A percentile compares a stretch with the other conserved stretches of the same genome.
Conservation (phyloP, 2,329 filamentous ascomycete species). For the Dryadomyces quercivorus region DNA sequence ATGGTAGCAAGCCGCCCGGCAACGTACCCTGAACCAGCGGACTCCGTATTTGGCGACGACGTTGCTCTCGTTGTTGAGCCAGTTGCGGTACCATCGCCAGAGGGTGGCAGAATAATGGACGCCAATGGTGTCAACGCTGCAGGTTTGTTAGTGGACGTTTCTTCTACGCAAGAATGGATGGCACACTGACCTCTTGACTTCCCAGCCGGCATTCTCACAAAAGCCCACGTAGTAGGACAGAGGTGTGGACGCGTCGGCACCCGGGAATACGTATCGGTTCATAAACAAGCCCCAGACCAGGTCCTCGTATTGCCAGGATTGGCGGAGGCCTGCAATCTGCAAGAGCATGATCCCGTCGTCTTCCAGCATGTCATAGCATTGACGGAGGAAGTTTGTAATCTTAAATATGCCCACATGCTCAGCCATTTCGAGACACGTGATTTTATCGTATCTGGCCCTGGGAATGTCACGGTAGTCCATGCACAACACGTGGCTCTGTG, state of each 20-base stretch:
- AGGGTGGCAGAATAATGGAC: conserved; percentile 95
- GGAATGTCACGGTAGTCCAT: conserved; percentile 96
- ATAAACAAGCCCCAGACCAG: conserved; percentile 97
- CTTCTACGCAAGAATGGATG: background rate
- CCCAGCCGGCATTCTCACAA: conserved; percentile 76
- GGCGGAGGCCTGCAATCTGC: conserved; percentile 87
- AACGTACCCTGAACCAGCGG: conserved; percentile 82
- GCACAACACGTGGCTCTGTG: conserved; percentile 85
- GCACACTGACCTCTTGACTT: conserved; percentile 54
- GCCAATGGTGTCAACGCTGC: conserved; percentile 70
- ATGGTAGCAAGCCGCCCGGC: conserved; percentile 1
- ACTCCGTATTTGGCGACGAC: conserved; percentile 90
- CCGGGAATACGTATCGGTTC: conserved; percentile 99
- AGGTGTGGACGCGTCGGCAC: conserved; percentile 88
- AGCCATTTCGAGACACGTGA: conserved; percentile 96
- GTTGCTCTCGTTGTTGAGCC: conserved; percentile 79
- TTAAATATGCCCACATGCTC: conserved; percentile 96
- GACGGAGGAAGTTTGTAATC: conserved; percentile 66
- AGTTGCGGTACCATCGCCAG: conserved; percentile 98
- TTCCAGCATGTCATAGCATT: conserved; percentile 90
- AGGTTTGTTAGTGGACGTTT: background rate
- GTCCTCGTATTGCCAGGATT: conserved; percentile 96
- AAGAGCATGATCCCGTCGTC: conserved; percentile 95
- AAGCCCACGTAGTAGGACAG: conserved; percentile 76
- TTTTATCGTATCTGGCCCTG: conserved; percentile 74